Evolutionary conservation across 2,329 filamentous ascomycete species (phyloP), one percentile per base, ranked within the genome.

Genomic region (Venturia asperata): DNA sequence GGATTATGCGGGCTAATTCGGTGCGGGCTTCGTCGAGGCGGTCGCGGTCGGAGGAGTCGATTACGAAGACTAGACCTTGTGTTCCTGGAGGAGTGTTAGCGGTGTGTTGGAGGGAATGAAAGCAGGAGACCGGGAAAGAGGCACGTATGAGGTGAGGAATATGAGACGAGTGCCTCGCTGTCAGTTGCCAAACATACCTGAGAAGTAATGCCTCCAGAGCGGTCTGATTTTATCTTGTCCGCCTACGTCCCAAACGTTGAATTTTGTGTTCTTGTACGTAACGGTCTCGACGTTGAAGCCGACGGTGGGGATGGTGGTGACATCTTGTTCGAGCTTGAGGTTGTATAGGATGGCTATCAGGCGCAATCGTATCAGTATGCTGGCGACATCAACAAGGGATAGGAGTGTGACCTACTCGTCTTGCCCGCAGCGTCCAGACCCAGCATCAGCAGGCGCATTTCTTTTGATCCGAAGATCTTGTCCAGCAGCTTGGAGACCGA

Each of bases 281-380:
- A 99, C 94, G 65, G 94, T 97, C 86, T 99, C 94, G 79, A 99
- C 94, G 84, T 99, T 99, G 88, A 99, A 99, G 75, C 94, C 94
- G 76, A 97, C 96, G 76, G 94, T 99, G 72, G 94, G 94, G 76
- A 99, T 99, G 72, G 94, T 99, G 77, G 94, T 97, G 79, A 97
- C 94, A 78, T 96, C 94, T 85, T 97, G 90, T 82, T 94, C 93
- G 76, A 99, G 90, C 87, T 99, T 99, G 80, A 99, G 88, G 87
- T 99, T 99, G 85, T 99, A 99, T 73, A 99, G 88, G 77, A 99
- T 99, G 74, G 94, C 80, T 82, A 70, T 34, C 42, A 34, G 49
- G 45, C 45, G 37, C 56, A 37, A 21, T 52, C 2, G 45, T 24
- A 45, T 52, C 49, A 52, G 47, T 47, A 11, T 19, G 45, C 13